phyloP scores from a whole-genome alignment of 169 alveolate genomes.

The Cryptosporidium sp. region DNA sequence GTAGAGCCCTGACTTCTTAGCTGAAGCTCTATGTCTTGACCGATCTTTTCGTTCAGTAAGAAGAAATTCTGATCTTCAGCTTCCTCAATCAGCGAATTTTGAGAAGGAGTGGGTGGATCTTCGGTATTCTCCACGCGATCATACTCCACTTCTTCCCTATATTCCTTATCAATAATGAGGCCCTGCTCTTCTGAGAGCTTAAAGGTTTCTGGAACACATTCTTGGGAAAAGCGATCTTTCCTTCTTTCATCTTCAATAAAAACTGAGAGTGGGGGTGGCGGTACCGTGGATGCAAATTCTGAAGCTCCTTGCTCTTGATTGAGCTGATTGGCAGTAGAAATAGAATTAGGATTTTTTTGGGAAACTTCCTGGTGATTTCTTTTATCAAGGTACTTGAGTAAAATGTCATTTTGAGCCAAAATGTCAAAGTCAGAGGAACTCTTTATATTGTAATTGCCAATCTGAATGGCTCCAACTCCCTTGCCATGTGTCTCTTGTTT shows the following conservation, averaged over 20 bases:
- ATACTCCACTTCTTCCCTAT: not conserved
- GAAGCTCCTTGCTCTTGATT: not conserved
- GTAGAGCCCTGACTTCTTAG: not conserved
- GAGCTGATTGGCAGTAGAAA: not conserved
- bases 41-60: not conserved
- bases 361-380: not conserved
- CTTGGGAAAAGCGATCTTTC: not conserved
- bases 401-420: not conserved
- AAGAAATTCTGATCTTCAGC: not conserved
- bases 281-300: not conserved
- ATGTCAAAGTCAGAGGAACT: slow-evolving; percentile 17
- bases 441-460: slow-evolving; percentile 17
- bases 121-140: not conserved
- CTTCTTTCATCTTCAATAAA: not conserved
- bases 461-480: slow-evolving; percentile 50
- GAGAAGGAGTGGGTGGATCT: not conserved
- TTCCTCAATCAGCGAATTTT: not conserved
- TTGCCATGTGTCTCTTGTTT: slow-evolving; percentile 23
- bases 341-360: not conserved
- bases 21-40: not conserved
- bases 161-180: not conserved
- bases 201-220: not conserved
- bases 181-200: not conserved
- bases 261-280: not conserved
- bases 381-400: not conserved